phyloP scores from a whole-genome alignment of 163 green algal genomes.

The Chloromonas sp. region DNA sequence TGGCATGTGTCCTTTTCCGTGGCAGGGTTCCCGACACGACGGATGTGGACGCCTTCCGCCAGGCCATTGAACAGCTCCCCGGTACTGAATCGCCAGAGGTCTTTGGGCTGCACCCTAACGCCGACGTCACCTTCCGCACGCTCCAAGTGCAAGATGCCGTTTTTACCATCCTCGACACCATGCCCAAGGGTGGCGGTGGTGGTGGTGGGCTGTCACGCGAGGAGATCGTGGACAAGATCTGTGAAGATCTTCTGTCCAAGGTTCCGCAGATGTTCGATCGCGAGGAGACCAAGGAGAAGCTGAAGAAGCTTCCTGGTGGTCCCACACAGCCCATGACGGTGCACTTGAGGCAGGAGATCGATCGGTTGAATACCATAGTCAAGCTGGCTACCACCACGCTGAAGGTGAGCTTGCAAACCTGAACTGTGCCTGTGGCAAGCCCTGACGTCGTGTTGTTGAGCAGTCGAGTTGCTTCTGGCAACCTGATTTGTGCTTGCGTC shows the following conservation, averaged over 20 bases:
- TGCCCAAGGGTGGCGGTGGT: constrained; percentile 71
- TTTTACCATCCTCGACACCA: constrained; percentile 83
- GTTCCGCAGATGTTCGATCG: constrained; percentile 74
- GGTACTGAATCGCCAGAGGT: constrained; percentile 82
- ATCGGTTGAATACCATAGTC: constrained; percentile 85
- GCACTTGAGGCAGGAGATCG: constrained; percentile 87
- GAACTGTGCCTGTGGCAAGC: neutral
- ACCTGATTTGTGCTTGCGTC: too few species aligned
- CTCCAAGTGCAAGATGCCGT: constrained; percentile 69
- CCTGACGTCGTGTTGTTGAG: too few species aligned
- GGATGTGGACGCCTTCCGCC: constrained; percentile 78
- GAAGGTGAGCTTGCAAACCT: constrained; percentile 13
- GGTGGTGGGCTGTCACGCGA: constrained; percentile 64
- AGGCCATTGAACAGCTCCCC: constrained; percentile 78
- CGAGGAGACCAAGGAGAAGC: constrained; percentile 78
- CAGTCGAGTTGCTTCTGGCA: too few species aligned
- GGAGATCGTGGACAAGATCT: constrained; percentile 81
- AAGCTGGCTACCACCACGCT: constrained; percentile 67
- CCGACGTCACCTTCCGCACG: constrained; percentile 88
- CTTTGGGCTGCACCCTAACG: constrained; percentile 91
- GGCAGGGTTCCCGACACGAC: constrained; percentile 53
- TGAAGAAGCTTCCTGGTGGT: constrained; percentile 76
- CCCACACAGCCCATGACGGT: constrained; percentile 78
- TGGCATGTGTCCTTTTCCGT: too few species aligned
- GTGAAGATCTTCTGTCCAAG: constrained; percentile 82